Base-by-base conservation (phyloP, 495 filamentous ascomycete genomes). In the Daldinia grandis region DNA sequence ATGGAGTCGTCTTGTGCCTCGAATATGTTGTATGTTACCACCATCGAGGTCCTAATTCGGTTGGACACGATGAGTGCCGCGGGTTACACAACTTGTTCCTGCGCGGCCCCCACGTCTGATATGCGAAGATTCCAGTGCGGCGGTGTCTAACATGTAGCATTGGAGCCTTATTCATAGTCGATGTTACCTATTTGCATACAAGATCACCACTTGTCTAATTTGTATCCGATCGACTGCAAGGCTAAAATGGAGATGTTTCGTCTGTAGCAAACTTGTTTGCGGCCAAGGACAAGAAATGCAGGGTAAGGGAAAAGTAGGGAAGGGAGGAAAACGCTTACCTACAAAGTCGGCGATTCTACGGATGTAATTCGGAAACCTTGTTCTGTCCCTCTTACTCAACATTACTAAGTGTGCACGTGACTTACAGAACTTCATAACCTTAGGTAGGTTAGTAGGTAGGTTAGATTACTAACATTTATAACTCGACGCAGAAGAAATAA, bases 291-390 rank as follows among this genome's bases (percentile, higher is more conserved):
- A 28, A 5, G 24, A n/a, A 17, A 4, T 8, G 14, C 15, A 53
- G 49, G 24, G 24, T 12, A 47, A 53, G 27, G 25, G 4, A 30
- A n/a, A 53, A 30, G 5, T 15, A 51, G 12, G 21, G 25, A 28
- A 21, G 15, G 25, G 3, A 21, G 27, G 14, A 53, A 15, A 53
- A 30, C 30, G 27, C 15, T 28, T 51, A 51, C 25, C 15, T 27
- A 30, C 49, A 28, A 47, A 30, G 21, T 35, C 54, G 55, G 64
- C 12, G 25, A 50, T 3, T n/a, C 38, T 35, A 50, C 57, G 65
- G 65, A 62, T 7, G 58, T 62, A 68, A 50, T 62, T 68, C 66
- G 58, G 66, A 68, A 51, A 38, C 25, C 28, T 38, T 25, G n/a
- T 37, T 27, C 8, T 27, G 24, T n/a, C 0, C 25, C 17, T 21